A percentile compares a stretch with the other conserved stretches of the same genome.
These are phyloP conservation scores for Eucalyptus marginata DNA, from an alignment of 345 rosid species.

Conservation along the genomic window DNA sequence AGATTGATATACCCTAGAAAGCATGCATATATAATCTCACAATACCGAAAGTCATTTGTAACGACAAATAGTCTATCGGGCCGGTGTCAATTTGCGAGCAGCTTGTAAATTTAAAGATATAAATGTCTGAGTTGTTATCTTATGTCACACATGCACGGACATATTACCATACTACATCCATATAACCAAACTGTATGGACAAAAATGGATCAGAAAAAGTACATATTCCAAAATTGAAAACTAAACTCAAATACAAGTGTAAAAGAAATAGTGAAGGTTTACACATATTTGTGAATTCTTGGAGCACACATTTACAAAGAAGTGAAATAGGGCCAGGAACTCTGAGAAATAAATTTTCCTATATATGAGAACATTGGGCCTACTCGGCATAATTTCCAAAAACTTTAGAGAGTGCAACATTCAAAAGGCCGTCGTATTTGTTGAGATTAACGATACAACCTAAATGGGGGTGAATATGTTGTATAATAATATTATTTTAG, in stretches of 20 bases:
- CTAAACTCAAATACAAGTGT: background rate
- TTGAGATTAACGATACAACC: too few relatives aligned
- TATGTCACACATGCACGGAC: background rate
- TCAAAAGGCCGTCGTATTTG: too few relatives aligned
- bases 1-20: accelerated
- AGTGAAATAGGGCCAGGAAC: background rate
- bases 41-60: too few relatives aligned
- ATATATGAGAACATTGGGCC: background rate
- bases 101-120: background rate
- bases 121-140: background rate
- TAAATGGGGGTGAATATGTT: too few relatives aligned
- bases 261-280: background rate
- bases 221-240: background rate
- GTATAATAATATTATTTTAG: too few relatives aligned
- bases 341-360: background rate
- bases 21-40: background rate
- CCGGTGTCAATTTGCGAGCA: accelerated
- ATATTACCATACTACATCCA: background rate
- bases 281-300: background rate
- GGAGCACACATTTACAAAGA: background rate
- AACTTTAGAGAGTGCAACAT: too few relatives aligned
- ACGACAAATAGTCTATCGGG: accelerated
- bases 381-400: background rate
- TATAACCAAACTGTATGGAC: accelerated
- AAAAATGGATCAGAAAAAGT: background rate